These are phyloP conservation scores for Polyrhizophydium stewartii DNA, from an alignment of 371 early-diverging fungal genomes.

Conservation along the genomic window DNA sequence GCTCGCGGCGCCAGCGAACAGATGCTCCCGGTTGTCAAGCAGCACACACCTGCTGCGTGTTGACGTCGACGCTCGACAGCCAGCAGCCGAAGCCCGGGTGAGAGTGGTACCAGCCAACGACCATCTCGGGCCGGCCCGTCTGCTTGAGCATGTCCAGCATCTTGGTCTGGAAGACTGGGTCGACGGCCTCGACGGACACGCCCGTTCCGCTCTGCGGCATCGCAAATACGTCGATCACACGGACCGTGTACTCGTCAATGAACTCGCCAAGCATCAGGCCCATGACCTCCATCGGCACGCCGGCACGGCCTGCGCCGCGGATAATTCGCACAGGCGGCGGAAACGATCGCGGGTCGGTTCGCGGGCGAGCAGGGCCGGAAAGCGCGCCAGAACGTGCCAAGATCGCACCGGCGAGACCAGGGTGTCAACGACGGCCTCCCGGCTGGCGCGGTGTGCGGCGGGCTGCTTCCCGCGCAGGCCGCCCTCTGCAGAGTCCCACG, in stretches of 20 bases:
- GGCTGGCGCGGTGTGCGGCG: too few relatives aligned
- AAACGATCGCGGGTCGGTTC: too few relatives aligned
- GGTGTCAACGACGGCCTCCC: too few relatives aligned
- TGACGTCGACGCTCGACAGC: slow-evolving; percentile 99
- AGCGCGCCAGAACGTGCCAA: too few relatives aligned
- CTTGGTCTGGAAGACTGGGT: slow-evolving; percentile 99
- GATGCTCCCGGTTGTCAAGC: not conserved
- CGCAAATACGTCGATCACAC: slow-evolving; percentile 99
- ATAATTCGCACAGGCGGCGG: too few relatives aligned
- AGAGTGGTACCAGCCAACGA: slow-evolving; percentile 99
- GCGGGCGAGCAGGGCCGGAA: too few relatives aligned
- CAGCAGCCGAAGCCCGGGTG: slow-evolving; percentile 99
- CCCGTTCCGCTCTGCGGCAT: slow-evolving; percentile 99
- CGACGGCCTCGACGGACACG: slow-evolving; percentile 99
- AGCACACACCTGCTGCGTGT: slow-evolving; percentile 90
- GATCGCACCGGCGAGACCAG: too few relatives aligned
- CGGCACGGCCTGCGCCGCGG: slow-evolving; percentile 92
- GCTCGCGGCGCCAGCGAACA: too few relatives aligned
- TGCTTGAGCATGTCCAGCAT: slow-evolving; percentile 99
- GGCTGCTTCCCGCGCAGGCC: too few relatives aligned
- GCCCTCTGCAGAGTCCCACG: too few relatives aligned
- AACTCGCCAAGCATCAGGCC: slow-evolving; percentile 99
- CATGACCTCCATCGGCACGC: slow-evolving; percentile 99
- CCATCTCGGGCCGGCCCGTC: slow-evolving; percentile 98
- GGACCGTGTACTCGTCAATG: slow-evolving; percentile 99